phyloP scores from a whole-genome alignment of 2,329 filamentous ascomycete genomes.

The Hymenoscyphus repandus region DNA sequence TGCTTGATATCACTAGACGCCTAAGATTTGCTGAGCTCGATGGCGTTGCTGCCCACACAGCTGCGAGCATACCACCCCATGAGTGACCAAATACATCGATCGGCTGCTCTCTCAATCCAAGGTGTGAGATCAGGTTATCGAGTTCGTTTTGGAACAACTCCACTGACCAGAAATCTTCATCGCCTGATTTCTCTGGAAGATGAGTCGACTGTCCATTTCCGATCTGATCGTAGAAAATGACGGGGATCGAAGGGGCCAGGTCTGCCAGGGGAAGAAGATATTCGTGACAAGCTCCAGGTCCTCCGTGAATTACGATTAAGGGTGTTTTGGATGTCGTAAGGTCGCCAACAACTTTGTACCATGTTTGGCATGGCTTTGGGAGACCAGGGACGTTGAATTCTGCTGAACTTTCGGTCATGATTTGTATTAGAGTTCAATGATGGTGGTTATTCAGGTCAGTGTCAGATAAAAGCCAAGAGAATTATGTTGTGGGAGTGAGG shows the following conservation, averaged over 20 bases:
- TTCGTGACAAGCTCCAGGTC: not conserved
- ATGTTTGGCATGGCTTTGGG: not conserved
- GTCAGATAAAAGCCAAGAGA: too few species aligned
- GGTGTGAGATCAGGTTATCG: slow-evolving; percentile 39
- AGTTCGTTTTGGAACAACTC: slow-evolving; percentile 45
- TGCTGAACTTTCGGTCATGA: not conserved
- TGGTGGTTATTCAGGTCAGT: too few species aligned
- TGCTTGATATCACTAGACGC: slow-evolving; percentile 2
- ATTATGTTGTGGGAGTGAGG: too few species aligned
- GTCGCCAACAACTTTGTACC: not conserved
- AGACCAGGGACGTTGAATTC: not conserved
- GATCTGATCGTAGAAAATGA: slow-evolving; percentile 51
- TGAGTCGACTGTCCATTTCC: slow-evolving; percentile 45
- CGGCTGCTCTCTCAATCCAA: slow-evolving; percentile 33
- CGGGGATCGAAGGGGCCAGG: slow-evolving; percentile 31
- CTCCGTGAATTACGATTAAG: not conserved
- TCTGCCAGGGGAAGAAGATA: not conserved
- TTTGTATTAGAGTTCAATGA: too few species aligned
- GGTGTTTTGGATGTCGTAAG: not conserved
- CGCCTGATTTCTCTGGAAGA: slow-evolving; percentile 40
- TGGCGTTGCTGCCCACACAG: slow-evolving; percentile 9
- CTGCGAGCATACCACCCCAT: slow-evolving; percentile 1
- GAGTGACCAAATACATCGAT: slow-evolving; percentile 2
- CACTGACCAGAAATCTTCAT: slow-evolving; percentile 41
- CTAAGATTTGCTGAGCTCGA: not conserved